phyloP scores from a whole-genome alignment of 345 rosid genomes.

The Rhodamnia argentea region DNA sequence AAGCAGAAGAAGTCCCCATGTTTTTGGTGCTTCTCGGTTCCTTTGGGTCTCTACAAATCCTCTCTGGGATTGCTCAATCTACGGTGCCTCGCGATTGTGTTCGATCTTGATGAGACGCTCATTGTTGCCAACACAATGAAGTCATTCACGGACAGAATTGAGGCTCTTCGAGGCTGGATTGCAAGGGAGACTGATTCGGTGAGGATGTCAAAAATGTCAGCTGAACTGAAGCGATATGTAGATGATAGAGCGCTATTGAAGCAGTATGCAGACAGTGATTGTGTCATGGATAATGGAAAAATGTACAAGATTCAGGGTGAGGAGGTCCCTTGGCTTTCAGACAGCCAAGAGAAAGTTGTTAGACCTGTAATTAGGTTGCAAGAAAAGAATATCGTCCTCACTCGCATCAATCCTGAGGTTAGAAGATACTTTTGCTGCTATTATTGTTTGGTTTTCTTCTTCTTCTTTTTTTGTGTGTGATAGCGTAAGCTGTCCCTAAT shows the following conservation, averaged over 20 bases:
- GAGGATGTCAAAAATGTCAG: slow-evolving; percentile 62
- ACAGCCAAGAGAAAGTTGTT: slow-evolving; percentile 45
- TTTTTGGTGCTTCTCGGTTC: slow-evolving; percentile 89
- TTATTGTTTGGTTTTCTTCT: neutral
- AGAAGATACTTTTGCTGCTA: slow-evolving; percentile 1
- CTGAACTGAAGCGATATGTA: slow-evolving; percentile 54
- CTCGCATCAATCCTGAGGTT: slow-evolving; percentile 97
- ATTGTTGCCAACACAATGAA: slow-evolving; percentile 95
- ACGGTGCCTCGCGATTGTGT: slow-evolving; percentile 82
- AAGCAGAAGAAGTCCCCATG: slow-evolving; percentile 94
- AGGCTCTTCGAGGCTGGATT: slow-evolving; percentile 65
- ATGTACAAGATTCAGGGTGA: slow-evolving; percentile 58
- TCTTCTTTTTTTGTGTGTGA: neutral
- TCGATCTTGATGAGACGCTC: slow-evolving; percentile 92
- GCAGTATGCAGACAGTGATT: slow-evolving; percentile 71
- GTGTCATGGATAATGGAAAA: slow-evolving; percentile 57
- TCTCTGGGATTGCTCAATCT: slow-evolving; percentile 75
- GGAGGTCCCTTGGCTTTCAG: slow-evolving; percentile 56
- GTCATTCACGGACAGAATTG: slow-evolving; percentile 84
- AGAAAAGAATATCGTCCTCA: slow-evolving; percentile 67
- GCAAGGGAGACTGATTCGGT: slow-evolving; percentile 61
- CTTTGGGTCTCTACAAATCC: slow-evolving; percentile 57
- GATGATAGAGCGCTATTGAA: slow-evolving; percentile 77
- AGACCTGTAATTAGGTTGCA: slow-evolving; percentile 86
- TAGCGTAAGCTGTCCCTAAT: neutral